phyloP scores from a whole-genome alignment of 352 stramenopile species.

The Pythium periplocum region DNA sequence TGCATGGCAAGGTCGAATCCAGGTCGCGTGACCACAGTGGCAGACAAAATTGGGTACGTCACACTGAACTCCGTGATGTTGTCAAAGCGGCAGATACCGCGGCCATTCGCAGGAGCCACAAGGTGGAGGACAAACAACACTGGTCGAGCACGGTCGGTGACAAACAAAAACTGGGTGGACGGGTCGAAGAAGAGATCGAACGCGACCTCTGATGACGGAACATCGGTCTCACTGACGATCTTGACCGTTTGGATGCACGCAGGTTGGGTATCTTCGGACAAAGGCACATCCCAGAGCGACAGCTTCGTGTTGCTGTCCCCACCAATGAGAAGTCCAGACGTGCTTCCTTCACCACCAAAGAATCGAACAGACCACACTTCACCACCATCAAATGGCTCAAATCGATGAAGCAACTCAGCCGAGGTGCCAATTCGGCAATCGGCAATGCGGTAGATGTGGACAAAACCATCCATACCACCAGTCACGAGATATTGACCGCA shows the following conservation, averaged over 20 bases:
- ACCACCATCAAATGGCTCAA: constrained; percentile 71
- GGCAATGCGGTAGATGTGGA: constrained; percentile 73
- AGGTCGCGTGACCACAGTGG: constrained; percentile 55
- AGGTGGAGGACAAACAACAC: constrained; percentile 71
- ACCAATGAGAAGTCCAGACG: constrained; percentile 54
- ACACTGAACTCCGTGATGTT: constrained; percentile 80
- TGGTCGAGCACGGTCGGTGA: constrained; percentile 59
- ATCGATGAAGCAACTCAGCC: constrained; percentile 68
- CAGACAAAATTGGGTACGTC: constrained; percentile 72
- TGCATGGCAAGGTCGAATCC: constrained; percentile 67
- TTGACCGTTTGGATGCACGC: constrained; percentile 63
- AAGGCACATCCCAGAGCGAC: constrained; percentile 49
- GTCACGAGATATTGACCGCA: constrained; percentile 55
- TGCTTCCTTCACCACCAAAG: constrained; percentile 41
- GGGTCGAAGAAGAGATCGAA: constrained; percentile 32
- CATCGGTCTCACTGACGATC: constrained; percentile 23
- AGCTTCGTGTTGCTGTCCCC: constrained; percentile 62
- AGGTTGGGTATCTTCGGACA: constrained; percentile 50
- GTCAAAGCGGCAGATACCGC: constrained; percentile 52
- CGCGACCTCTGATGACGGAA: constrained; percentile 41
- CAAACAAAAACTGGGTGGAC: constrained; percentile 70
- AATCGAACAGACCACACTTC: constrained; percentile 71
- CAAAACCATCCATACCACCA: constrained; percentile 66
- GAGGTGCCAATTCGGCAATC: constrained; percentile 36
- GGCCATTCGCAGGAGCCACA: constrained; percentile 23